Percentiles rank a stretch among this genome's conserved stretches.
These are phyloP conservation scores for Anisodus acutangulus DNA, from an alignment of 257 asterid genomes.

Conservation along the genomic window DNA sequence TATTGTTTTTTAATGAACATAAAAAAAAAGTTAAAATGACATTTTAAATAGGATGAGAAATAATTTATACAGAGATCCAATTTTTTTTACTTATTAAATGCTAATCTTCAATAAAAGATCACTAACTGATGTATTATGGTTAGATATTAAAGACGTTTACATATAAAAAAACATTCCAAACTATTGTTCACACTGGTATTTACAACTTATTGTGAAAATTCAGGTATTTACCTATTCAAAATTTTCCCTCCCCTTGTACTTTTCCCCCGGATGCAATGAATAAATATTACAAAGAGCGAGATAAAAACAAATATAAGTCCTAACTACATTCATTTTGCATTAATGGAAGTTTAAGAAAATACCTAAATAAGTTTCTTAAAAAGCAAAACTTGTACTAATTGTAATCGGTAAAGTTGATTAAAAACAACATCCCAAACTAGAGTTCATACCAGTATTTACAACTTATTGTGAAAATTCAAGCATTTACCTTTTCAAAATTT, in stretches of 20 bases:
- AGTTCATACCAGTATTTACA: neutral
- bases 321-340: neutral
- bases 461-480: neutral
- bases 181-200: neutral
- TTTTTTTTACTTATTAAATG: neutral
- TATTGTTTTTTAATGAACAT: too few species aligned
- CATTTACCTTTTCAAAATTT: neutral
- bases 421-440: neutral
- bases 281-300: neutral
- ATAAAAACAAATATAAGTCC: neutral
- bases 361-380: neutral
- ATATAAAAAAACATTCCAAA: neutral
- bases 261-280: neutral
- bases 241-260: neutral
- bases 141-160: neutral
- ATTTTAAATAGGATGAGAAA: too few species aligned
- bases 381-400: neutral
- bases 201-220: neutral
- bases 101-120: neutral
- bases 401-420: neutral
- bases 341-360: neutral
- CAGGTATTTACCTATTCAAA: neutral
- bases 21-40: too few species aligned
- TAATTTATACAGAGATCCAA: neutral
- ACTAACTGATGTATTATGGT: neutral